phyloP scores from a whole-genome alignment of 805 yeast species.

The Candida ovalis region DNA sequence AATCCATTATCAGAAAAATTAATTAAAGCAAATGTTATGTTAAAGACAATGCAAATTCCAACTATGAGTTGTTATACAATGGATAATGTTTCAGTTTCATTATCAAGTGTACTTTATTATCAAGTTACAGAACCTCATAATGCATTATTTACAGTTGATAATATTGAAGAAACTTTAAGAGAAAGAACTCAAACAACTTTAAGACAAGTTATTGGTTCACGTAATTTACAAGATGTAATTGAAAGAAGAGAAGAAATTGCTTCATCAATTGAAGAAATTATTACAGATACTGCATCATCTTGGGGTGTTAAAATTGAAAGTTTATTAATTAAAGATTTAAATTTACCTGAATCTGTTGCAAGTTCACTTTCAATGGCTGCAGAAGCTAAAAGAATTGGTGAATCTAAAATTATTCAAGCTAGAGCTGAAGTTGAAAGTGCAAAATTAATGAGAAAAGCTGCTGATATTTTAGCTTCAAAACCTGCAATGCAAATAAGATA shows the following conservation, averaged over 20 bases:
- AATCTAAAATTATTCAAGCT: slow-evolving; percentile 69
- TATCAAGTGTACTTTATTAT: slow-evolving; percentile 65
- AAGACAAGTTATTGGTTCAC: slow-evolving; percentile 66
- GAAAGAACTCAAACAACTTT: slow-evolving; percentile 72
- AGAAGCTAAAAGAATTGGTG: slow-evolving; percentile 72
- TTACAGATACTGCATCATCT: slow-evolving; percentile 54
- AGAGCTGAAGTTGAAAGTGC: slow-evolving; percentile 75
- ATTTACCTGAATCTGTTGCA: slow-evolving; percentile 51
- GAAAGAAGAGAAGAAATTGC: slow-evolving; percentile 73
- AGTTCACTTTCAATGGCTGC: slow-evolving; percentile 68
- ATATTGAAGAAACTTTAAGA: slow-evolving; percentile 51
- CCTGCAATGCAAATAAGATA: slow-evolving; percentile 78
- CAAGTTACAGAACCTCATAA: slow-evolving; percentile 65
- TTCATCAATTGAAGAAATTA: slow-evolving; percentile 55
- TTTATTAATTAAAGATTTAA: slow-evolving; percentile 63
- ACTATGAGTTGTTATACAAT: slow-evolving; percentile 68
- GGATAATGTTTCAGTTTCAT: slow-evolving; percentile 60
- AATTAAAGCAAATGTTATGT: slow-evolving; percentile 47
- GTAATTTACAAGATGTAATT: slow-evolving; percentile 65
- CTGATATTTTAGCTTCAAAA: slow-evolving; percentile 68
- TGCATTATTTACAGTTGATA: slow-evolving; percentile 54
- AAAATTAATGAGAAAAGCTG: slow-evolving; percentile 73
- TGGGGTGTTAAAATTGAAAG: slow-evolving; percentile 74
- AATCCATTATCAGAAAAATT: slow-evolving; percentile 62
- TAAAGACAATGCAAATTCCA: slow-evolving; percentile 60